A percentile compares a stretch with the other conserved stretches of the same genome.
phyloP scores from a whole-genome alignment of 164 flowering plant genomes.

The Macadamia integrifolia region DNA sequence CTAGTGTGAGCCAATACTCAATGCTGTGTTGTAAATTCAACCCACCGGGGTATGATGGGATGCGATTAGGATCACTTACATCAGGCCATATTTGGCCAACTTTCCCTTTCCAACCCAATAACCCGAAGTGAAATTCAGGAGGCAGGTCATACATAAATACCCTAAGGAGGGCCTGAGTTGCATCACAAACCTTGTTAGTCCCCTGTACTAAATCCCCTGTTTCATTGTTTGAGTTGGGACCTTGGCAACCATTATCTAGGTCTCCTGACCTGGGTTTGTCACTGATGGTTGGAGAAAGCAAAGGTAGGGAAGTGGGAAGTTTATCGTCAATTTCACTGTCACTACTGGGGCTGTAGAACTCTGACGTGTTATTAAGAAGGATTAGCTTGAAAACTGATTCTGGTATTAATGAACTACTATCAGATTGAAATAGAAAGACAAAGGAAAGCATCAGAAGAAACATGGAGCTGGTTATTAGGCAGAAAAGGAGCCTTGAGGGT shows the following conservation, averaged over 20 bases:
- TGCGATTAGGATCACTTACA: constrained; percentile 23
- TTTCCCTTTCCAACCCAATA: constrained; percentile 62
- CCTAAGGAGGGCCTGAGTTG: constrained; percentile 33
- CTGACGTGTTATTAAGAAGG: constrained; percentile 36
- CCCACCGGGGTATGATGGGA: constrained; percentile 86
- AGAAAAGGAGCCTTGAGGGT: constrained; percentile 47
- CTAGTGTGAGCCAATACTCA: constrained; percentile 91
- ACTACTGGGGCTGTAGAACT: constrained; percentile 24
- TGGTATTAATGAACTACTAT: constrained; percentile 27
- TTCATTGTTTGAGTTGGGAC: constrained; percentile 9
- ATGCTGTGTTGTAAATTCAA: constrained; percentile 82
- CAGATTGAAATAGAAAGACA: constrained; percentile 37
- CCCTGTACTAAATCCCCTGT: constrained; percentile 9
- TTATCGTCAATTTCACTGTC: constrained; percentile 6
- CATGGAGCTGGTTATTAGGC: constrained; percentile 38
- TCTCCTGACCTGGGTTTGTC: constrained; percentile 4
- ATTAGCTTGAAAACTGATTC: constrained; percentile 43
- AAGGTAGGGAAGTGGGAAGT: constrained; percentile 13
- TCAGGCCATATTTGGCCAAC: constrained; percentile 58
- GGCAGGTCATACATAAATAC: constrained; percentile 89
- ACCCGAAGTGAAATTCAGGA: constrained; percentile 76
- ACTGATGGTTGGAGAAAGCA: constrained; percentile 7
- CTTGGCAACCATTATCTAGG: constrained; percentile 6
- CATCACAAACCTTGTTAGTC: constrained; percentile 26
- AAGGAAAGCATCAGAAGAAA: constrained; percentile 52